Base-by-base conservation (phyloP, 768 basidiomycete species). In the Lactarius pseudohatsudake region DNA sequence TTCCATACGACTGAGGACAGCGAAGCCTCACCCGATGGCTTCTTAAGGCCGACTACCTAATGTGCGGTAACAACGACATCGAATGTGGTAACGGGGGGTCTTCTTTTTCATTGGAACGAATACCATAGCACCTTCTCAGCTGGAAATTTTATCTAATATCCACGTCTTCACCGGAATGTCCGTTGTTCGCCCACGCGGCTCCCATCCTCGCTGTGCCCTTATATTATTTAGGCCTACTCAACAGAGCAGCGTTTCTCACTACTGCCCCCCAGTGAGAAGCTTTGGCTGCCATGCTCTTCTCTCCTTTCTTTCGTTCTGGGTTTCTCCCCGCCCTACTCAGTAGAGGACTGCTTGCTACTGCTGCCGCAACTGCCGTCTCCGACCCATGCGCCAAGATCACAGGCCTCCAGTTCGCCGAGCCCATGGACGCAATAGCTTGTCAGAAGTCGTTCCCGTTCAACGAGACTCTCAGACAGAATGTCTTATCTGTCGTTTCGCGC, bases 391-490 rank as follows among this genome's bases (percentile, higher is more conserved):
- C 70, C 0, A 68, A 71, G 47, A 70, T 80, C 40, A 78, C 76
- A 10, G 78, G 78, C 1, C 72, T 80, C 68, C 62, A 71, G 0
- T 86, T 84, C 66, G 82, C 80, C 9, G 77, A 75, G 13, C 85
- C 87, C 15, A 77, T 81, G 2, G 82, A 85, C 64, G 85, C 81
- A n/a, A 76, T 87, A 50, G 83, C 86, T 1, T 76, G 76, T 61
- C 67, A 72, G 7, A 72, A 69, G 69, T 72, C 73, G 16, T 81
- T 79, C 68, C 77, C 79, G 2, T 79, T 79, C 73, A 77, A 76
- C 57, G 79, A 80, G 71, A 77, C 75, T 8, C 65, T 79, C 20
- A 71, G 76, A 53, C 72, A 77, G 64, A 80, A 79, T 62, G 75
- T 79, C 22, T 41, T 80, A n/a, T 69, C 71, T 1, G 73, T 72